Percentiles rank a stretch among this genome's conserved stretches.
phyloP scores from a whole-genome alignment of 1,284 basidiomycete genomes.

The Papiliotrema flavescens region DNA sequence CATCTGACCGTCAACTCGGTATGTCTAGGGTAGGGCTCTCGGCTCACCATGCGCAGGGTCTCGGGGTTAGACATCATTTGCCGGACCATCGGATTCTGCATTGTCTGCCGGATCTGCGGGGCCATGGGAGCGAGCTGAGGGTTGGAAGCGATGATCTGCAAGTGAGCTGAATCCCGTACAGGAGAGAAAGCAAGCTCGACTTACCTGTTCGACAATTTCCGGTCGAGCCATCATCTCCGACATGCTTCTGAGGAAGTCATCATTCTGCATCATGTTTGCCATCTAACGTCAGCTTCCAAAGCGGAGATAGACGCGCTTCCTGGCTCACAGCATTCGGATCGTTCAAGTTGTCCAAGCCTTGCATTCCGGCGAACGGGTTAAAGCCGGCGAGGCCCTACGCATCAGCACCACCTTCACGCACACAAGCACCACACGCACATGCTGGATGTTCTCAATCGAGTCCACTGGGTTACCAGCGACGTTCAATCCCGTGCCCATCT shows the following conservation, averaged over 20 bases:
- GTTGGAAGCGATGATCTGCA: slow-evolving; percentile 67
- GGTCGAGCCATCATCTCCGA: slow-evolving; percentile 68
- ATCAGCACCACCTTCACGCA: neutral
- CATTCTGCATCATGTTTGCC: slow-evolving; percentile 77
- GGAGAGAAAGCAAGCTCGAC: slow-evolving; percentile 5
- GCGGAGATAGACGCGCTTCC: too few species aligned
- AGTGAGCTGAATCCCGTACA: neutral
- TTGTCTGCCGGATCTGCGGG: slow-evolving; percentile 72
- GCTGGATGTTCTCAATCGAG: slow-evolving; percentile 42
- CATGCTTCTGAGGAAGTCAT: slow-evolving; percentile 64
- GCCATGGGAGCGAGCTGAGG: slow-evolving; percentile 75
- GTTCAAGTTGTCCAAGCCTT: slow-evolving; percentile 68
- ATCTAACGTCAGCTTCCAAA: slow-evolving; percentile 56
- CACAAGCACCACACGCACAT: slow-evolving; percentile 22
- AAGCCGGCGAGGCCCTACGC: slow-evolving; percentile 54
- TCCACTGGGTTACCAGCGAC: slow-evolving; percentile 57
- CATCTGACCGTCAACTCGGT: slow-evolving; percentile 55
- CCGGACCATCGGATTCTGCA: slow-evolving; percentile 75
- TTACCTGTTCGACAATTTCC: slow-evolving; percentile 67
- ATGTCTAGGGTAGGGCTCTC: too few species aligned
- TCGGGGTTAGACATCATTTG: slow-evolving; percentile 63
- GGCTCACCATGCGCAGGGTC: slow-evolving; percentile 37
- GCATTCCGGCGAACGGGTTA: slow-evolving; percentile 81
- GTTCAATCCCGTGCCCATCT: slow-evolving; percentile 80
- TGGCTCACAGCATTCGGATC: slow-evolving; percentile 87